Evolutionary conservation across 2,329 filamentous ascomycete genomes (phyloP).

Genomic region (Neurospora crassa): DNA sequence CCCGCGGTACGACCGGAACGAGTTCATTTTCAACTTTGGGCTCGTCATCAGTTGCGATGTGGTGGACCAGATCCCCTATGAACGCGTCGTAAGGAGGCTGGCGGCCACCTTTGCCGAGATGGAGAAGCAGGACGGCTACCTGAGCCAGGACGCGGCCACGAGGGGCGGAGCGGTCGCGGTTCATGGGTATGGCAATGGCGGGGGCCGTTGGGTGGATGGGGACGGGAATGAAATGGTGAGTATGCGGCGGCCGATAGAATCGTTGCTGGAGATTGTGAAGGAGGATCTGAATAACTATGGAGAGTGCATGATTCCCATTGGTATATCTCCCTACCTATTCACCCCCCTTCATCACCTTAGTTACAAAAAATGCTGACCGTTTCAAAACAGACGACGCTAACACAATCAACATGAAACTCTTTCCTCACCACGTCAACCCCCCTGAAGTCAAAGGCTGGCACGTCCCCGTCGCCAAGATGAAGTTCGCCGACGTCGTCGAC

Average conservation of each 20-base stretch:
- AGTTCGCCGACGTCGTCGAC: slow-evolving; percentile 53
- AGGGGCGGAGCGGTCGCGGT: slow-evolving; percentile 25
- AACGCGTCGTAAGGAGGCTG: slow-evolving; percentile 76
- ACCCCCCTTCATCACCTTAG: not conserved
- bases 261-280: slow-evolving; percentile 68
- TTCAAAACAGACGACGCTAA: slow-evolving; percentile 67
- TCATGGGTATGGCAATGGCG: slow-evolving; percentile 28
- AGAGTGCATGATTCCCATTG: slow-evolving; percentile 96
- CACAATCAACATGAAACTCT: slow-evolving; percentile 92
- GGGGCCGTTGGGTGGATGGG: slow-evolving; percentile 28
- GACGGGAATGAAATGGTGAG: slow-evolving; percentile 12
- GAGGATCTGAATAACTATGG: slow-evolving; percentile 94
- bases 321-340: slow-evolving; percentile 36
- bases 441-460: slow-evolving; percentile 78
- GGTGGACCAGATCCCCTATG: slow-evolving; percentile 66
- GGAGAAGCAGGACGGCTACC: slow-evolving; percentile 82
- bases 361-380: not conserved
- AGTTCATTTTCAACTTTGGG: slow-evolving; percentile 98
- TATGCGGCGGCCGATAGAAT: slow-evolving; percentile 61
- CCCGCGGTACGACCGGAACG: slow-evolving; percentile 76
- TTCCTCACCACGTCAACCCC: slow-evolving; percentile 70
- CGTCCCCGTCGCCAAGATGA: slow-evolving; percentile 70
- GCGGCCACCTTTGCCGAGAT: slow-evolving; percentile 79
- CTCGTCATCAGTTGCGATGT: slow-evolving; percentile 39
- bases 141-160: slow-evolving; percentile 48